Base-by-base conservation (phyloP, 805 yeast genomes). In the Hermanozyma aechmeae region DNA sequence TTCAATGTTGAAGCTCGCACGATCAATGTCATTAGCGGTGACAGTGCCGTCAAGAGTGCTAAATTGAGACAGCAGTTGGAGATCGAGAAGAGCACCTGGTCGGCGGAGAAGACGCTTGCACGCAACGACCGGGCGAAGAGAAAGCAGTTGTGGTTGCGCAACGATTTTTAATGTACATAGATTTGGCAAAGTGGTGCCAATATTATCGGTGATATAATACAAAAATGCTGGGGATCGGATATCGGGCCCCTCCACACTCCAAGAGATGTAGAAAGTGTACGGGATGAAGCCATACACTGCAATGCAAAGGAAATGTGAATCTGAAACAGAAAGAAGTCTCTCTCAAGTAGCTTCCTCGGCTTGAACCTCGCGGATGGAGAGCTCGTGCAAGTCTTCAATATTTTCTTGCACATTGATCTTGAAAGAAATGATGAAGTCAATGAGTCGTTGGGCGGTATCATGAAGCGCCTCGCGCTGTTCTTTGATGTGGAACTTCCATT, bases 401-500 rank as follows among this genome's bases (percentile, higher is more conserved):
- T 72, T 67, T 13, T 68, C 63, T 46, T 82, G 89, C 25, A 81
- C 67, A 34, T 69, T 72, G 37, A 76, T 54, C 54, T 83, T 83
- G 55, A 83, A 78, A 27, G 63, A 68, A 28, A 79, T 68, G 14
- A 76, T 69, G 32, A 57, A 62, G 34, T 76, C 76, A 39, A 84
- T 71, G 42, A 76, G 65, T 32, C 65, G 65, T 30, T 69, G 71
- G 18, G 79, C 65, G 33, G 71, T 69, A 25, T 66, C 63, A 38
- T 70, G 71, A 40, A 80, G 53, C 9, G 53, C 54, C 30, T 58
- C 63, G 19, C 75, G 61, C 26, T 69, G 61, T 26, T 60, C 57
- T 31, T 61, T 53, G 11, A 76, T 51, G n/a, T 65, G 60, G 29
- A 60, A 65, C 29, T 59, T 51, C 29, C 71, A 42, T 34, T 71